Percentiles rank a stretch among this genome's conserved stretches.
Conservation (phyloP, 768 basidiomycete genomes). For the Russula vinacea region DNA sequence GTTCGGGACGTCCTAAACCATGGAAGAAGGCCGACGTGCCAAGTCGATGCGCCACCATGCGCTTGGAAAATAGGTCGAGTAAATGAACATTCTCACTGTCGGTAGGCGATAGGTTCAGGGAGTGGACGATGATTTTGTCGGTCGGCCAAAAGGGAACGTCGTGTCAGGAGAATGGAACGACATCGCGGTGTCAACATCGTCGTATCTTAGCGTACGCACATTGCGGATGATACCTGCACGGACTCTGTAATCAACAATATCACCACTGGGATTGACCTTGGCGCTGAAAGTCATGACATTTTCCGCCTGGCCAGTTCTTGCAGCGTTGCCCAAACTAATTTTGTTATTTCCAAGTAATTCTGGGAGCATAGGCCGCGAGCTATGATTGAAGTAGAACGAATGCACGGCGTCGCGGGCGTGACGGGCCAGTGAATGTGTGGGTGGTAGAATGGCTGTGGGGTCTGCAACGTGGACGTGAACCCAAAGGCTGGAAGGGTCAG, state of each 20-base stretch:
- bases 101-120: slow-evolving; percentile 9
- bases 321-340: slow-evolving; percentile 47
- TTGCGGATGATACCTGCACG: slow-evolving; percentile 73
- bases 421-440: slow-evolving; percentile 57
- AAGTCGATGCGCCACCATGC: slow-evolving; percentile 14
- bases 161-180: slow-evolving; percentile 30
- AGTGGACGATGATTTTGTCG: slow-evolving; percentile 15
- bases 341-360: slow-evolving; percentile 47
- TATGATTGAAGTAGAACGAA: slow-evolving; percentile 64
- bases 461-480: slow-evolving; percentile 92
- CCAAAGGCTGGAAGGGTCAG: slow-evolving; percentile 65
- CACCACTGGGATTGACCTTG: slow-evolving; percentile 57
- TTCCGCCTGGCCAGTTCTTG: slow-evolving; percentile 41
- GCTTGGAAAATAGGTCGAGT: slow-evolving; percentile 34
- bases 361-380: slow-evolving; percentile 73
- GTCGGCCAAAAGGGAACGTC: slow-evolving; percentile 47
- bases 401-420: slow-evolving; percentile 51
- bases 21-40: not conserved
- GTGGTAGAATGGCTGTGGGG: slow-evolving; percentile 76
- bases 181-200: slow-evolving; percentile 56
- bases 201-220: slow-evolving; percentile 61
- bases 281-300: slow-evolving; percentile 78
- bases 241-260: slow-evolving; percentile 67
- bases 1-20: not conserved
- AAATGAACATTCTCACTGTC: slow-evolving; percentile 35